Base-by-base conservation (phyloP, 176 grass and related monocot genomes). In the Zea luxurians region DNA sequence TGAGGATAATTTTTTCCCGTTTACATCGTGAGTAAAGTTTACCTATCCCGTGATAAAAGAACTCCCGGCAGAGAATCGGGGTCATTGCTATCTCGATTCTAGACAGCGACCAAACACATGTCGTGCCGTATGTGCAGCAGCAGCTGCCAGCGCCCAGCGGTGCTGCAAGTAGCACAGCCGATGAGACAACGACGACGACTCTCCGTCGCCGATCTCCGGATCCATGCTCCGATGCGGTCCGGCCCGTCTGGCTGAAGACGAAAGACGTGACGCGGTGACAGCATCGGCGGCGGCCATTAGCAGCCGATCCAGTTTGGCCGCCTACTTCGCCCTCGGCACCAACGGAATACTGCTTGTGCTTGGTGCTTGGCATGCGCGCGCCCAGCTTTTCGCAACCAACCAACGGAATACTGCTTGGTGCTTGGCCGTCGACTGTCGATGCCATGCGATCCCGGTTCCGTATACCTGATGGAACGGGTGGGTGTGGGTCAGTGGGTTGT, bases 301-400 rank as follows among this genome's bases (percentile, higher is more conserved):
- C 72, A 40, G 62, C 76, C 76, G 37, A 59, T 65, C 80, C 6
- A 7, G 76, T 84, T 76, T 40, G 86, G 82, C 71, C 48, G 69
- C 71, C 77, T 17, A 88, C 71, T 46, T 42, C 46, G 27, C 34
- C n/a, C 37, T 13, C 40, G 37, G 71, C 8, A 20, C 55, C 27
- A 84, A 68, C 61, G 47, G 57, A 41, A 66, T 83, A 20, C 83
- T n/a, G n/a, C n/a, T n/a, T n/a, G n/a, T 38, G 67, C 64, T 38
- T 49, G 66, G 34, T 1, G 75, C 7, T 15, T 48, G 66, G 75
- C 9, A n/a, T 58, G 47, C 61, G 13, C 53, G 13, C 13, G 9
- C 73, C 10, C 35, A 8, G 70, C 64, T 80, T 88, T 84, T 80
- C 81, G 64, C 86, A 71, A 63, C 77, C 17, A 80, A 74, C 76